Base-by-base conservation (phyloP, 2,329 filamentous ascomycete species). In the Thelonectria discophora region DNA sequence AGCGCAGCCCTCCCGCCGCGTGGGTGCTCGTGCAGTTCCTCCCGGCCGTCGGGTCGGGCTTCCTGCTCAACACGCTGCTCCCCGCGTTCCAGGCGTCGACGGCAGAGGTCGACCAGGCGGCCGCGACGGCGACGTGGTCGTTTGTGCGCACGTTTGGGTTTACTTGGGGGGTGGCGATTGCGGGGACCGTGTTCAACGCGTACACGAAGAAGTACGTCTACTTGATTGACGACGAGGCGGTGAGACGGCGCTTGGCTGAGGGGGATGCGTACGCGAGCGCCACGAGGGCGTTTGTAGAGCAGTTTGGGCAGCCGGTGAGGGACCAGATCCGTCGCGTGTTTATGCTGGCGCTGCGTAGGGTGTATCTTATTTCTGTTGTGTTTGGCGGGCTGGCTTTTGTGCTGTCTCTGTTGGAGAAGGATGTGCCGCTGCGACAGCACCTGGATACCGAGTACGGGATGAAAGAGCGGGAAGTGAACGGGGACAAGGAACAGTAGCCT, bases 91-190 rank as follows among this genome's bases (percentile, higher is more conserved):
- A 81, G 60, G 80, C 77, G 0, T 54, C 68, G 0, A 49, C 78
- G 0, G 45, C 64, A 0, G 77, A 81, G 40, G 55, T 58, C 0
- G 78, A 82, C 50, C 68, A 73, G 10, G 75, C 77, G 1, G 66
- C 72, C 0, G 76, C 77, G 0, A 77, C 76, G 1, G 74, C 73
- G 0, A 78, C 77, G 18, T 81, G 76, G 72, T 67, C 70, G 0
- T 85, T 84, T 56, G 73, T 81, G 39, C 76, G 82, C 5, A 76
- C 71, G 3, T 76, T 84, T 7, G 82, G 82, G 0, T 65, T 72
- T 7, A 76, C 81, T 3, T 78, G 82, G 67, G 81, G 82, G 4
- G 77, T 84, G 1, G 75, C 80, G 0, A 76, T 85, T 5, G 78
- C 79, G 0, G 76, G 76, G 0, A 69, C 74, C 1, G 74, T 82